Base-by-base conservation (phyloP, 2,329 filamentous ascomycete genomes). In the Ceratocystis diversiconidia region DNA sequence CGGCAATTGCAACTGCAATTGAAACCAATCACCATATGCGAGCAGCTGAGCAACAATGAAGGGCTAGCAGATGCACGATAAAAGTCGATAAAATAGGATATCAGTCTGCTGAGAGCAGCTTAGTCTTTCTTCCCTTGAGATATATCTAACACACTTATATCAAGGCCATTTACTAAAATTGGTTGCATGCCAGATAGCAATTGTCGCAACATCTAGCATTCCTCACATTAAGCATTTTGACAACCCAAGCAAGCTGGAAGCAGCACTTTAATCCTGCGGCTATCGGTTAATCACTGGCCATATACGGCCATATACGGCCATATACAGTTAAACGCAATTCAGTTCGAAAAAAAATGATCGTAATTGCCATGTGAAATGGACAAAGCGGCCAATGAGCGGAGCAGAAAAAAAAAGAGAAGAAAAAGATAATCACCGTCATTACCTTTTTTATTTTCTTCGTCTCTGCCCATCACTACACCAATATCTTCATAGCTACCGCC, bases 381-480 rank as follows among this genome's bases (percentile, higher is more conserved):
- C 41, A 25, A 28, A 48, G 28, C 32, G 41, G 28, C 61, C 65
- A 67, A 67, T 64, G 44, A 67, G 65, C 25, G 65, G 55, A 19
- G 19, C 43, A 28, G n/a, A 64, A 67, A 67, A 64, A 61, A 25
- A 19, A 36, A 36, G n/a, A 36, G n/a, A n/a, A 36, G n/a, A 57
- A 57, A 57, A 32, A 57, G 5, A 32, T 59, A 59, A 52, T 64
- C 65, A 64, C 64, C 62, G 60, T 28, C 55, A 22, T 25, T 41
- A 22, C 36, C n/a, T 5, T 44, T 64, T 59, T 32, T 5, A 52
- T 59, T 32, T 5, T 65, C 15, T 5, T 48, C 25, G 19, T 46
- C 22, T 30, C 8, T 61, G n/a, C 36, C 36, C 36, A 41, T 12
- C 36, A 41, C 36, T 41, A 4, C 36, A 12, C 12, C 10, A 12